Evolutionary conservation across 192 early-diverging fungal species (phyloP).

Genomic region (Pecoramyces ruminantium): DNA sequence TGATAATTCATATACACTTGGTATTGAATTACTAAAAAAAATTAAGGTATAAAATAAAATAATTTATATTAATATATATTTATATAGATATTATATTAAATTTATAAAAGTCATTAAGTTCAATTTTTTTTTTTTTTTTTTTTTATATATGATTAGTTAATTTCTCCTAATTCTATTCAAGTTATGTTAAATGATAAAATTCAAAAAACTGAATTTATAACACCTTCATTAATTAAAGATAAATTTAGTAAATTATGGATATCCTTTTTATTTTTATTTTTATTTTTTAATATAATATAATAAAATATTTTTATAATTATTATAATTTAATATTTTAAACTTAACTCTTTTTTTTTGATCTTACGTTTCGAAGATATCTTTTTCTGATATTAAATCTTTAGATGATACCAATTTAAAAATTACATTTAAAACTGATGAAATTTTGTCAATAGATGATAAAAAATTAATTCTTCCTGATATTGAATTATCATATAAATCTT

Average conservation of each 20-base stretch:
- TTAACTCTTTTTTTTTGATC: neutral
- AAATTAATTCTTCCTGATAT: conserved; percentile 11
- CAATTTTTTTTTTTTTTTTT: conserved; percentile 5
- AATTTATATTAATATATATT: too few species aligned
- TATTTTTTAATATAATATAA: neutral
- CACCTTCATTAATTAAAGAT: neutral
- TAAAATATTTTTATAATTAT: too few species aligned
- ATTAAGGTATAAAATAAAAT: conserved; percentile 1
- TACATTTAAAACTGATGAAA: neutral
- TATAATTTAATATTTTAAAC: neutral
- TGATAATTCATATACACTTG: neutral
- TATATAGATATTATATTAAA: too few species aligned
- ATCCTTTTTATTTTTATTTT: neutral
- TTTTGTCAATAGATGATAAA: neutral
- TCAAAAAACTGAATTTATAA: neutral
- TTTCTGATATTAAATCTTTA: neutral
- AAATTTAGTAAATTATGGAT: neutral
- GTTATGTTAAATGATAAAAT: neutral
- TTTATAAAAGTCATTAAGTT: neutral
- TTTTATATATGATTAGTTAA: neutral
- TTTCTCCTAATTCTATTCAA: neutral
- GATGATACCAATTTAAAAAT: neutral
- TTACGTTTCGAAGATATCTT: neutral
- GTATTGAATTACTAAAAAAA: neutral
- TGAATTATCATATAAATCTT: conserved; percentile 12